Evolutionary conservation across 208 protist species (phyloP).

Genomic region (Trypanosoma scelopori): DNA sequence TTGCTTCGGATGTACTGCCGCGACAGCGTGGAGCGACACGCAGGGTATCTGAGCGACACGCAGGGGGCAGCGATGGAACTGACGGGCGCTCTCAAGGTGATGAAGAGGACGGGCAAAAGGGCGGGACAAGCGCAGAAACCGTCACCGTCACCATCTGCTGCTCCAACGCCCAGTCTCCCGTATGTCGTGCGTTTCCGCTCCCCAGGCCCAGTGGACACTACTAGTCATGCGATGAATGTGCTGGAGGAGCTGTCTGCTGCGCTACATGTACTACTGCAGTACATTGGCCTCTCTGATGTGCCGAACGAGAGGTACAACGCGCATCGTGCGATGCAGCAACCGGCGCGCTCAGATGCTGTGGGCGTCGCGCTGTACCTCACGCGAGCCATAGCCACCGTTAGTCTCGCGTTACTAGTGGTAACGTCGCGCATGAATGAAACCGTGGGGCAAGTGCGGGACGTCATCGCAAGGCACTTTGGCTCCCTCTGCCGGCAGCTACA

Average conservation of each 20-base stretch:
- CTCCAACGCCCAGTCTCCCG: slow-evolving; percentile 4
- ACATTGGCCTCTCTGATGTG: slow-evolving; percentile 72
- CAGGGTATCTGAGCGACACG: slow-evolving; percentile 49
- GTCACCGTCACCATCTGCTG: slow-evolving; percentile 13
- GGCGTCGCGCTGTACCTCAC: slow-evolving; percentile 69
- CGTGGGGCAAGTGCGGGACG: background rate
- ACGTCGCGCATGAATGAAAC: background rate
- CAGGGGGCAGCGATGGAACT: slow-evolving; percentile 16
- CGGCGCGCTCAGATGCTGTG: slow-evolving; percentile 63
- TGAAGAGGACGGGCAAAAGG: slow-evolving; percentile 8
- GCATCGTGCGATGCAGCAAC: slow-evolving; percentile 61
- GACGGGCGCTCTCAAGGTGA: background rate
- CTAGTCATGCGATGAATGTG: slow-evolving; percentile 1
- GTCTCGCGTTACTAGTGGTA: slow-evolving; percentile 34
- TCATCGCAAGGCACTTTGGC: slow-evolving; percentile 34
- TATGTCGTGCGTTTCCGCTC: slow-evolving; percentile 16
- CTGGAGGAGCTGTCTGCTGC: slow-evolving; percentile 15
- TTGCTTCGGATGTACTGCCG: slow-evolving; percentile 78
- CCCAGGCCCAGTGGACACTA: slow-evolving; percentile 6
- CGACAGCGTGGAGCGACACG: slow-evolving; percentile 59
- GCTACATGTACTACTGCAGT: slow-evolving; percentile 36
- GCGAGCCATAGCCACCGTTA: slow-evolving; percentile 37
- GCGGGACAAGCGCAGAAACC: background rate
- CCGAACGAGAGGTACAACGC: slow-evolving; percentile 77
- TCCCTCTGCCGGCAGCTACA: slow-evolving; percentile 57